phyloP scores from a whole-genome alignment of 495 filamentous ascomycete genomes.

The Oleoguttula mirabilis region DNA sequence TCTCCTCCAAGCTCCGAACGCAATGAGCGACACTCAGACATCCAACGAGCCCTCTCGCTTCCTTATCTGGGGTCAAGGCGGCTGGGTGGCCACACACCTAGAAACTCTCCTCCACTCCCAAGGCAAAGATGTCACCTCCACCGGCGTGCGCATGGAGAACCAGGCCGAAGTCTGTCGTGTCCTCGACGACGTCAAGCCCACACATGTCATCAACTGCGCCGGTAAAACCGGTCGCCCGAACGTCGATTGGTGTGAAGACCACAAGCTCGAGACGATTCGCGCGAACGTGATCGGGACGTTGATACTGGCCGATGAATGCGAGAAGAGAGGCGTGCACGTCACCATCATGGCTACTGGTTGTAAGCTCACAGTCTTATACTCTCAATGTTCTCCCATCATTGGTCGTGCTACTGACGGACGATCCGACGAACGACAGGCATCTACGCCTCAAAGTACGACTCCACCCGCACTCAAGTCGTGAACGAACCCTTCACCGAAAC shows the following conservation, averaged over 20 bases:
- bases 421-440: too few species aligned
- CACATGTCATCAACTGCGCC: slow-evolving; percentile 51
- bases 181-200: slow-evolving; percentile 45
- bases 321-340: slow-evolving; percentile 42
- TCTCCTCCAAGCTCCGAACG: too few species aligned
- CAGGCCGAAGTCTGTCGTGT: slow-evolving; percentile 2
- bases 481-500: slow-evolving; percentile 44
- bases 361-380: slow-evolving; percentile 13
- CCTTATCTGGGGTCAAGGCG: slow-evolving; percentile 14
- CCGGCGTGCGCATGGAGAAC: slow-evolving; percentile 12
- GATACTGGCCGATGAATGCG: slow-evolving; percentile 50
- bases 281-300: slow-evolving; percentile 53
- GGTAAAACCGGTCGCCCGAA: slow-evolving; percentile 57
- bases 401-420: too few species aligned
- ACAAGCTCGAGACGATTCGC: slow-evolving; percentile 50
- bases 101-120: not conserved
- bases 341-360: slow-evolving; percentile 57
- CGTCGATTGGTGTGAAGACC: slow-evolving; percentile 60
- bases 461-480: not conserved
- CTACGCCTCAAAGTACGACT: slow-evolving; percentile 21
- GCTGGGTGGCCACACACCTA: slow-evolving; percentile 13
- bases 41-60: not conserved
- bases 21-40: not conserved
- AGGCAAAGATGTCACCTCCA: slow-evolving; percentile 6
- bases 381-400: not conserved